phyloP scores from a whole-genome alignment of 805 yeast genomes.

The Saturnispora galanensis region DNA sequence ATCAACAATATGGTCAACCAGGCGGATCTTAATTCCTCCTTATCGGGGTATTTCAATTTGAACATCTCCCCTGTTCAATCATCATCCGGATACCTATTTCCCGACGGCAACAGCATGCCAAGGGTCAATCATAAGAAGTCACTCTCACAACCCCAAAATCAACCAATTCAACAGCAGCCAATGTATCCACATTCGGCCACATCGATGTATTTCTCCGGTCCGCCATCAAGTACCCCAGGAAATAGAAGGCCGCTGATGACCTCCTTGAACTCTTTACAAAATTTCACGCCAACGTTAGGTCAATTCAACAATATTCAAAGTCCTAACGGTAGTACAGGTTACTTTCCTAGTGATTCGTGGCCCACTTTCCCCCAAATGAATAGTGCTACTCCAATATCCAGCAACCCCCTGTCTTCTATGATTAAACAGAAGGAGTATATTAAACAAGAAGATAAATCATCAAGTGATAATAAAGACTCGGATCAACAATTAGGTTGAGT shows the following conservation, averaged over 20 bases:
- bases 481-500: too few species aligned
- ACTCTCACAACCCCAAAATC: background rate
- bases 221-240: background rate
- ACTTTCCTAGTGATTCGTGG: too few species aligned
- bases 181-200: conserved; percentile 13
- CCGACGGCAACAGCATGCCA: conserved; percentile 5
- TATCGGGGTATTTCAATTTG: conserved; percentile 22
- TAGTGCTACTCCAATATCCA: too few species aligned
- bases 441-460: too few species aligned
- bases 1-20: conserved; percentile 6
- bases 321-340: too few species aligned
- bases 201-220: conserved; percentile 8
- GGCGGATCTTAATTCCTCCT: conserved; percentile 6
- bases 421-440: too few species aligned
- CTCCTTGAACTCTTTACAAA: conserved; percentile 2
- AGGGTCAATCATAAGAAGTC: background rate
- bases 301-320: too few species aligned
- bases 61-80: conserved; percentile 27
- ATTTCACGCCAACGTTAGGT: conserved; percentile 1
- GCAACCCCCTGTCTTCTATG: too few species aligned
- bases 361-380: too few species aligned
- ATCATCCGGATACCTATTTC: conserved; percentile 17
- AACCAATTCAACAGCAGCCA: conserved; percentile 4
- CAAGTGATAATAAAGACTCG: too few species aligned
- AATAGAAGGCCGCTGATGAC: background rate